Evolutionary conservation across 2,329 filamentous ascomycete species (phyloP).

Genomic region (Diaporthe sp.): DNA sequence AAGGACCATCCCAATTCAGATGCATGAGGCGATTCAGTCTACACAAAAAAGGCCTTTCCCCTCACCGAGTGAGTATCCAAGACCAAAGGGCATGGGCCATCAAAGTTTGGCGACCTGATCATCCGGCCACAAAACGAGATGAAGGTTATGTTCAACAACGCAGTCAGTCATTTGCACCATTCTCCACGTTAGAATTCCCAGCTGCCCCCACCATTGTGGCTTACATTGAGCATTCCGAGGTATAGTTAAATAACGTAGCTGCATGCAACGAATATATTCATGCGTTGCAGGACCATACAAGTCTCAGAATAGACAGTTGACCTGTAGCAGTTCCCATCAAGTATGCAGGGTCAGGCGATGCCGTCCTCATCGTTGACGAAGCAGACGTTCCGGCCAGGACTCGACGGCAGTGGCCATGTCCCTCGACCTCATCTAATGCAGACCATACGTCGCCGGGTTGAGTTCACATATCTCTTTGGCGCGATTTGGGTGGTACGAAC

Average conservation of each 20-base stretch:
- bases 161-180: neutral
- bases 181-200: neutral
- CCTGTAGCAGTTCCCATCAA: neutral
- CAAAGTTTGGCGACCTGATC: neutral
- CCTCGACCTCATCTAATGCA: neutral
- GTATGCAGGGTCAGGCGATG: neutral
- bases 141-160: too few relatives aligned
- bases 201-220: too few relatives aligned
- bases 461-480: conserved; percentile 8
- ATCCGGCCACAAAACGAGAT: neutral
- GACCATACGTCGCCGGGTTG: neutral
- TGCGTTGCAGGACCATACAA: neutral
- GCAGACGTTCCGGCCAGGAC: neutral
- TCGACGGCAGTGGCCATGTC: neutral
- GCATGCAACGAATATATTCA: neutral
- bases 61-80: neutral
- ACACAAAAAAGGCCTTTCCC: neutral
- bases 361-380: neutral
- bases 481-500: conserved; percentile 16
- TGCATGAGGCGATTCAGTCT: neutral
- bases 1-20: neutral
- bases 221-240: neutral
- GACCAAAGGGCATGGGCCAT: too few relatives aligned
- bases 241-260: neutral
- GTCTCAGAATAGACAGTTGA: neutral